These are phyloP conservation scores for Tetrahymena malaccensis DNA, from an alignment of 73 alveolate genomes.

Conservation along the genomic window DNA sequence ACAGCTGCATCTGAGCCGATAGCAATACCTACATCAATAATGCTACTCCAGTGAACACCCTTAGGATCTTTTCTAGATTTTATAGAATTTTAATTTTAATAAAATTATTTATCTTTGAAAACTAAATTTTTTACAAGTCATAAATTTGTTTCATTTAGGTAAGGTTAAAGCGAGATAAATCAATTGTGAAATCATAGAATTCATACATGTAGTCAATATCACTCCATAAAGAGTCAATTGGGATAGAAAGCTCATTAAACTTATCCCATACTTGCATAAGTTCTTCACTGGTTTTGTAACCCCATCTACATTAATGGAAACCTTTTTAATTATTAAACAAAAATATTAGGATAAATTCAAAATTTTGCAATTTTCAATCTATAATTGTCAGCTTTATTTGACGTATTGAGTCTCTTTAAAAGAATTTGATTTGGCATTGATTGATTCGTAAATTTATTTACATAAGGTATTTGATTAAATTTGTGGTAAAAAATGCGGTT, in stretches of 20 bases:
- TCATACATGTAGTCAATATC: slow-evolving; percentile 67
- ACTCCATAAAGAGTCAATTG: slow-evolving; percentile 70
- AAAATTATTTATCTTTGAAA: not conserved
- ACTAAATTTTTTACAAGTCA: not conserved
- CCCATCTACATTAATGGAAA: slow-evolving; percentile 88
- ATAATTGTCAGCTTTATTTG: not conserved
- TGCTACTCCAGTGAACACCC: slow-evolving; percentile 64
- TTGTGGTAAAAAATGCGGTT: not conserved
- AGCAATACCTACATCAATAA: slow-evolving; percentile 67
- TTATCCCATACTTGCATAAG: slow-evolving; percentile 52
- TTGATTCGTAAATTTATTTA: too few relatives aligned
- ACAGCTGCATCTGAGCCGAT: slow-evolving; percentile 9
- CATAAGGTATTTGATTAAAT: not conserved
- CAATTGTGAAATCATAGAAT: slow-evolving; percentile 48
- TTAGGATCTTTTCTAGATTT: not conserved
- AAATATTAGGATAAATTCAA: not conserved
- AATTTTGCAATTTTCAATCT: not conserved
- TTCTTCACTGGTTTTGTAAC: slow-evolving; percentile 61
- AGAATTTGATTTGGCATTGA: too few relatives aligned
- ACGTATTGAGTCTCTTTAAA: not conserved
- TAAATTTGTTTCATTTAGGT: slow-evolving; percentile 28
- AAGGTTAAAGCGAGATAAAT: slow-evolving; percentile 11
- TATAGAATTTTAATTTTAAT: not conserved
- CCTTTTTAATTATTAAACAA: slow-evolving; percentile 26
- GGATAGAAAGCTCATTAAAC: slow-evolving; percentile 42